Conservation (phyloP, 106 monocot species). For the Dactylorhiza incarnata region DNA sequence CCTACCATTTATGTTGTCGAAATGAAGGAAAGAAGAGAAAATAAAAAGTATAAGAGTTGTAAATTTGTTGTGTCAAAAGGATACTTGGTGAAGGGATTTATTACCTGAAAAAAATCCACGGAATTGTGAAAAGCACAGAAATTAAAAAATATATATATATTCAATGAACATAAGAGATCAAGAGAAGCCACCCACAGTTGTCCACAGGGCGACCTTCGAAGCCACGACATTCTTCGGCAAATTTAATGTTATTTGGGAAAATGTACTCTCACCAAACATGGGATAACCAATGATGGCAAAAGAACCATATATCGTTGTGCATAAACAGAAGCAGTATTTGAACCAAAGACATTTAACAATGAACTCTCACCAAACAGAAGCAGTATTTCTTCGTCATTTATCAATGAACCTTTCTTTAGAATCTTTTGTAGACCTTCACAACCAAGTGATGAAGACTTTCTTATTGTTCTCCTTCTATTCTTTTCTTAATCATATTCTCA, state of each 20-base stretch:
- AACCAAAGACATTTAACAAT: no score
- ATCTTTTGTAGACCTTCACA: no score
- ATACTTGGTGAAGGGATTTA: conserved; percentile 97
- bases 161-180: neutral
- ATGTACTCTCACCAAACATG: conserved; percentile 77
- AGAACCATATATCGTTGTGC: conserved; percentile 68
- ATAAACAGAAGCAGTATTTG: conserved; percentile 76
- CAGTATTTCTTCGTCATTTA: no score
- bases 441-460: no score
- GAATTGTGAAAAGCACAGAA: neutral
- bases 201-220: conserved; percentile 80
- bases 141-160: neutral
- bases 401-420: no score
- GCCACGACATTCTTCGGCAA: conserved; percentile 55
- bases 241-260: conserved; percentile 89
- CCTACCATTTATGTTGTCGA: neutral
- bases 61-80: conserved; percentile 30
- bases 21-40: neutral
- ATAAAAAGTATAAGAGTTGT: neutral
- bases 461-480: no score
- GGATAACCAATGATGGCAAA: conserved; percentile 64
- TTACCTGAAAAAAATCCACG: conserved; percentile 48
- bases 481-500: no score
- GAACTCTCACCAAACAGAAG: no score
- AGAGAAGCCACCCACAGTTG: conserved; percentile 41